A percentile compares a stretch with the other conserved stretches of the same genome.
phyloP scores from a whole-genome alignment of 2,329 filamentous ascomycete genomes.

The Juglanconis oblonga region DNA sequence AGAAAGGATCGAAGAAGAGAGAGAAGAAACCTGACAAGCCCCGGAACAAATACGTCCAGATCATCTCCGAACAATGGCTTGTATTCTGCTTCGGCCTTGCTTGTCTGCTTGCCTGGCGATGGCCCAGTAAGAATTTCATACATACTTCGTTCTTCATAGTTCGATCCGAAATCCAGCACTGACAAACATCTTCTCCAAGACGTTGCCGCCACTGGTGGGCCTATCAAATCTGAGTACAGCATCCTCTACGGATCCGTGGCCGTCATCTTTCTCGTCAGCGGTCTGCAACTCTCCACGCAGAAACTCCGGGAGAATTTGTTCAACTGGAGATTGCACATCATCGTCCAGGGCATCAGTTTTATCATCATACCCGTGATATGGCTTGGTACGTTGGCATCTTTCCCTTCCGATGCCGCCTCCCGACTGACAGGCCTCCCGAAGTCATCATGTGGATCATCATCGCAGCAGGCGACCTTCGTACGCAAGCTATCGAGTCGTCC shows the following conservation, averaged over 20 bases:
- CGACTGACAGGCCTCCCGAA: slow-evolving; percentile 23
- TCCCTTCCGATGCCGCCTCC: not conserved
- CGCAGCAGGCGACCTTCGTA: slow-evolving; percentile 44
- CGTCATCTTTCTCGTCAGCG: slow-evolving; percentile 69
- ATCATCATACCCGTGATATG: slow-evolving; percentile 63
- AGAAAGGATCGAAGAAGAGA: not conserved
- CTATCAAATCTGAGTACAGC: slow-evolving; percentile 53
- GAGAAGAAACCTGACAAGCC: not conserved
- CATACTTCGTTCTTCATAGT: not conserved
- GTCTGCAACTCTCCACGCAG: slow-evolving; percentile 62
- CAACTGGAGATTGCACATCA: slow-evolving; percentile 65
- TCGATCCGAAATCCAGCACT: slow-evolving; percentile 11
- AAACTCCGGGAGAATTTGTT: slow-evolving; percentile 59
- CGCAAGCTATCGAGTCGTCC: slow-evolving; percentile 58
- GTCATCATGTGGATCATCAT: slow-evolving; percentile 46
- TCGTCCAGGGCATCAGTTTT: slow-evolving; percentile 67
- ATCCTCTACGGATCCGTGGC: slow-evolving; percentile 68
- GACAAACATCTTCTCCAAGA: slow-evolving; percentile 26
- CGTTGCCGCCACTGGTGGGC: slow-evolving; percentile 46
- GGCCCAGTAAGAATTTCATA: slow-evolving; percentile 34
- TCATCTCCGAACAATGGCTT: slow-evolving; percentile 60
- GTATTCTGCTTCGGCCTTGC: slow-evolving; percentile 58
- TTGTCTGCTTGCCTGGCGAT: slow-evolving; percentile 44
- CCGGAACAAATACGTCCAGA: slow-evolving; percentile 16
- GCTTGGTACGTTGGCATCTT: slow-evolving; percentile 40